A percentile compares a stretch with the other conserved stretches of the same genome.
Conservation (phyloP, 2,329 filamentous ascomycete genomes). For the Curvularia lunata region DNA sequence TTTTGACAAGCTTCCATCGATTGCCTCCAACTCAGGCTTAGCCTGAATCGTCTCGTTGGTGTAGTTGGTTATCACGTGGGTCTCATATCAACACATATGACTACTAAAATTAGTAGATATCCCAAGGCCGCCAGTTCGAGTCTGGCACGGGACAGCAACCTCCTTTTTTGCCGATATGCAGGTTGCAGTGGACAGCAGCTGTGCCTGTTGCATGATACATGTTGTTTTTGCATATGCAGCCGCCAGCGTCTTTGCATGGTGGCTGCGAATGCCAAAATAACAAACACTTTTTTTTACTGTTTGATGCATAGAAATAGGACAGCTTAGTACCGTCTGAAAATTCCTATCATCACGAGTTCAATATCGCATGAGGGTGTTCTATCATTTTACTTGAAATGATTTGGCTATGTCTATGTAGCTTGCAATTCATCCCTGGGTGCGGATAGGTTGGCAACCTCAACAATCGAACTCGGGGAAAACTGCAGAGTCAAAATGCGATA, state of each 20-base stretch:
- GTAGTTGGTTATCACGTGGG: conserved; percentile 49
- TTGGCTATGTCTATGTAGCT: background rate
- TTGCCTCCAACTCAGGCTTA: conserved; percentile 4
- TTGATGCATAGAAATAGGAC: background rate
- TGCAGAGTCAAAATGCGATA: background rate
- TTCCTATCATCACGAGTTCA: background rate
- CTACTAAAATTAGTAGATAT: conserved; percentile 35
- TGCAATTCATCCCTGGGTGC: background rate
- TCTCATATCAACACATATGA: conserved; percentile 44
- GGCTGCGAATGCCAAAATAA: background rate
- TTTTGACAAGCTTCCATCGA: background rate
- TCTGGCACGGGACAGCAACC: conserved; percentile 40
- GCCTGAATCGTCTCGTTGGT: conserved; percentile 38
- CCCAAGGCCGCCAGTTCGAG: conserved; percentile 48
- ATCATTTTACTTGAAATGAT: background rate
- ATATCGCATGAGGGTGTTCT: background rate
- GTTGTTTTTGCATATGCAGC: background rate
- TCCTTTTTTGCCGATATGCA: conserved; percentile 14
- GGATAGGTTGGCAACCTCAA: background rate
- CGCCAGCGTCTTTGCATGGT: background rate
- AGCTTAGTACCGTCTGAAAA: background rate
- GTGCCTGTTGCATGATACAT: background rate
- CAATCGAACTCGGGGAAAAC: background rate
- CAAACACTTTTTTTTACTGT: background rate
- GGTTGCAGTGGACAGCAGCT: background rate